Evolutionary conservation across 352 stramenopile genomes (phyloP).

Genomic region (Elongisporangium prolatum): DNA sequence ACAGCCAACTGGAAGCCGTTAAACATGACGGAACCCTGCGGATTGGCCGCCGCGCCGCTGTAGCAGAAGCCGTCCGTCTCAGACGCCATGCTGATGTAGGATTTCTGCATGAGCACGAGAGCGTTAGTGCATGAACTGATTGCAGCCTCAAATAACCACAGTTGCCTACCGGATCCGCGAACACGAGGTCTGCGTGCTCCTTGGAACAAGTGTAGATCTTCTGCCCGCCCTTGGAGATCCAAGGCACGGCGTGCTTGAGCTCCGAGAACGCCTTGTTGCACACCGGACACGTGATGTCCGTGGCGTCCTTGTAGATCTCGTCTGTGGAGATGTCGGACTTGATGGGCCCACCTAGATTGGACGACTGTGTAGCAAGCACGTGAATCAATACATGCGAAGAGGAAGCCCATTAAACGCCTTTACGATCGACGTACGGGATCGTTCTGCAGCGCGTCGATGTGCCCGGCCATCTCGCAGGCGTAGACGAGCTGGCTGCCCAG

Average conservation of each 20-base stretch:
- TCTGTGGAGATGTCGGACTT: conserved; percentile 54
- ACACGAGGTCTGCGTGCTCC: conserved; percentile 49
- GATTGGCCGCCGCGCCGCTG: conserved; percentile 23
- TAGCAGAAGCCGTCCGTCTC: conserved; percentile 52
- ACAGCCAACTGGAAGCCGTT: conserved; percentile 77
- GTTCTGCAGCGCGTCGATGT: conserved; percentile 76
- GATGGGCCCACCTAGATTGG: conserved; percentile 38
- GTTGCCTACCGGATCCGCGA: conserved; percentile 29
- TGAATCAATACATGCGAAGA: neutral
- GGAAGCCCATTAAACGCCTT: neutral
- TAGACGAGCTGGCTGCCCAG: conserved; percentile 71
- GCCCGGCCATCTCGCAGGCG: conserved; percentile 80
- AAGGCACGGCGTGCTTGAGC: conserved; percentile 72
- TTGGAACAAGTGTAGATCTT: conserved; percentile 78
- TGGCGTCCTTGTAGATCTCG: conserved; percentile 63
- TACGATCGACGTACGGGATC: conserved; percentile 39
- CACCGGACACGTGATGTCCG: conserved; percentile 51
- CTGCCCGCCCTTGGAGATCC: conserved; percentile 59
- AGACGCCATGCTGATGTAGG: conserved; percentile 28
- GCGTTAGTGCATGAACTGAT: neutral
- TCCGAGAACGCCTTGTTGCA: conserved; percentile 46
- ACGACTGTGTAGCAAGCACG: conserved; percentile 3
- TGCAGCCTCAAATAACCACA: neutral
- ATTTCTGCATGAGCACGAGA: neutral
- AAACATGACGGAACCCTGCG: conserved; percentile 76